Percentiles rank a stretch among this genome's conserved stretches.
phyloP scores from a whole-genome alignment of 2,329 filamentous ascomycete species.

The Aspergillus fumigatus region DNA sequence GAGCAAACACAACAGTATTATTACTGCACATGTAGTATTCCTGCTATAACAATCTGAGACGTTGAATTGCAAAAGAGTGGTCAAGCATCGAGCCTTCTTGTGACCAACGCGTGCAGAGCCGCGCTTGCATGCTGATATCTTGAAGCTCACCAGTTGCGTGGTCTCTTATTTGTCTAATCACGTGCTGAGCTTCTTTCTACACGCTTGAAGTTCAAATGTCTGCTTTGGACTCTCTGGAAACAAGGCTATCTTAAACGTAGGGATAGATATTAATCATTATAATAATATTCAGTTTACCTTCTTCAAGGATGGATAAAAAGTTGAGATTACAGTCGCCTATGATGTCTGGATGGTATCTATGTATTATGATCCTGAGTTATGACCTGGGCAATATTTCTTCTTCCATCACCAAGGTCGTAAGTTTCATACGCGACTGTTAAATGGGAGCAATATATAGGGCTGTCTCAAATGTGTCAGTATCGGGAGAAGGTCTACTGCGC shows the following conservation, averaged over 20 bases:
- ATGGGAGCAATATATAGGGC: no score
- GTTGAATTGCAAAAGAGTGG: not conserved
- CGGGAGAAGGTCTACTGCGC: no score
- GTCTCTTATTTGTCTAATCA: constrained; percentile 27
- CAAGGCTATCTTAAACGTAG: not conserved
- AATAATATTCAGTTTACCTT: not conserved
- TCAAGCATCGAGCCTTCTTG: not conserved
- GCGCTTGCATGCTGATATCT: not conserved
- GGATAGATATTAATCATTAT: no score
- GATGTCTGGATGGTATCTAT: not conserved
- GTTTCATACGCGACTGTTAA: no score
- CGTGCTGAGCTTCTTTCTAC: constrained; percentile 24
- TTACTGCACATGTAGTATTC: not conserved
- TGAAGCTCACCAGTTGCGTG: constrained; percentile 20
- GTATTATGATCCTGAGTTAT: no score
- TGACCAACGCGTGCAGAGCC: not conserved
- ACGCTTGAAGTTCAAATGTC: not conserved
- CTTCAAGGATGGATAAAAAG: not conserved
- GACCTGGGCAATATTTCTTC: no score
- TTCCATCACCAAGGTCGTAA: no score
- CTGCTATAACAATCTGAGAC: not conserved
- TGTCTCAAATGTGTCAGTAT: no score
- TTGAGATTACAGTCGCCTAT: not conserved
- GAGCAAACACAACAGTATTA: not conserved
- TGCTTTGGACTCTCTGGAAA: not conserved